These are phyloP conservation scores for Wickerhamomyces bovis DNA, from an alignment of 805 yeast species.

Conservation along the genomic window DNA sequence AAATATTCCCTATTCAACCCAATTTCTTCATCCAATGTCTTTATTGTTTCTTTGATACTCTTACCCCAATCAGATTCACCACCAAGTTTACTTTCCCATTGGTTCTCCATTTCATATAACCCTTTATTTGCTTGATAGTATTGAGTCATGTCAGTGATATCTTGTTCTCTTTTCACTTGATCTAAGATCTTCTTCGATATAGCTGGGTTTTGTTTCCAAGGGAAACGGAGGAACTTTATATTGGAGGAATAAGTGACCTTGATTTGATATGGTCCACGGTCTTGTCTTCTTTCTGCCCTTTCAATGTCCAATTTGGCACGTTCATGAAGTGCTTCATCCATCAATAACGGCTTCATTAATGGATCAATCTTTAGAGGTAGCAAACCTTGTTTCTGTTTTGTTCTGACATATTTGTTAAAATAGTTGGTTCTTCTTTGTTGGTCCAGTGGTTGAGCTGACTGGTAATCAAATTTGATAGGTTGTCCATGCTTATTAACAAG, in stretches of 20 bases:
- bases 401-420: slow-evolving; percentile 11
- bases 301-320: slow-evolving; percentile 12
- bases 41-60: slow-evolving; percentile 18
- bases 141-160: slow-evolving; percentile 7
- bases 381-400: slow-evolving; percentile 8
- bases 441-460: slow-evolving; percentile 13
- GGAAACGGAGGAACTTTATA: slow-evolving; percentile 15
- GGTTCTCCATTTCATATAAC: slow-evolving; percentile 11
- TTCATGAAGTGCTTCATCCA: slow-evolving; percentile 18
- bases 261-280: slow-evolving; percentile 17
- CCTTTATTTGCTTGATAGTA: slow-evolving; percentile 7
- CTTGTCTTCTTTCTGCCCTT: slow-evolving; percentile 1
- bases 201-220: slow-evolving; percentile 14
- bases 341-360: slow-evolving; percentile 7
- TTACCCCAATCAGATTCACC: slow-evolving; percentile 22
- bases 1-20: slow-evolving; percentile 10
- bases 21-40: slow-evolving; percentile 5
- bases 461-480: slow-evolving; percentile 15
- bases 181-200: slow-evolving; percentile 13
- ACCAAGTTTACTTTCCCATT: slow-evolving; percentile 10
- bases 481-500: slow-evolving; percentile 4
- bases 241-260: slow-evolving; percentile 9
- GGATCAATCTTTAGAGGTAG: slow-evolving; percentile 18
- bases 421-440: slow-evolving; percentile 12
- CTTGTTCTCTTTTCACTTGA: slow-evolving; percentile 10